These are phyloP conservation scores for Quercus dentata DNA, from an alignment of 306 rosid genomes.

Conservation along the genomic window DNA sequence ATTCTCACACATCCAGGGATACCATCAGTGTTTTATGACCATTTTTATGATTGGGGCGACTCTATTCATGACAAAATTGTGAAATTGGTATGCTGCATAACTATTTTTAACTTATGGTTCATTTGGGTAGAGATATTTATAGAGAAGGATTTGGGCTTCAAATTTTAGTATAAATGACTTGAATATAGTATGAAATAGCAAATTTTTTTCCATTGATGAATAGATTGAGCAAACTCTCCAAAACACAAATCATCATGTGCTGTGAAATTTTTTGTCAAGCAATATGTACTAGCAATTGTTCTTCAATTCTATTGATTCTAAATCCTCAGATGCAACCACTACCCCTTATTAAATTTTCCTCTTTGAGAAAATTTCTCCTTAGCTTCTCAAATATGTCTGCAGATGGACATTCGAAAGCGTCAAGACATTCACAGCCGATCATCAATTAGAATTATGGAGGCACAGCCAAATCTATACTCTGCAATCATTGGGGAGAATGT, in stretches of 20 bases:
- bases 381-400: constrained; percentile 19
- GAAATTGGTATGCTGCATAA: constrained; percentile 55
- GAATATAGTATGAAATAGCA: too few species aligned
- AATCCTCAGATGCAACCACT: too few species aligned
- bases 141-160: too few species aligned
- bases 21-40: constrained; percentile 91
- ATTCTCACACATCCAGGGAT: constrained; percentile 90
- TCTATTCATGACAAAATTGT: constrained; percentile 68
- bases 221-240: too few species aligned
- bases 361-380: background rate
- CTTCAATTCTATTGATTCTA: too few species aligned
- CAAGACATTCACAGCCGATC: constrained; percentile 79
- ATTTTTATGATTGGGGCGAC: constrained; percentile 68
- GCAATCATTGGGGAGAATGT: constrained; percentile 76
- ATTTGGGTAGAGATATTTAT: too few species aligned
- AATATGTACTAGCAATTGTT: too few species aligned
- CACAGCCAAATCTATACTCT: constrained; percentile 69
- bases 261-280: too few species aligned
- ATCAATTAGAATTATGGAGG: constrained; percentile 68
- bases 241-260: too few species aligned
- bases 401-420: constrained; percentile 75
- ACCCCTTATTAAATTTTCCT: background rate
- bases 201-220: too few species aligned
- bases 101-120: background rate
- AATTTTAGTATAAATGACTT: too few species aligned